A percentile compares a stretch with the other conserved stretches of the same genome.
Conservation (phyloP, 2,329 filamentous ascomycete genomes). For the Leptographium galeiforme region DNA sequence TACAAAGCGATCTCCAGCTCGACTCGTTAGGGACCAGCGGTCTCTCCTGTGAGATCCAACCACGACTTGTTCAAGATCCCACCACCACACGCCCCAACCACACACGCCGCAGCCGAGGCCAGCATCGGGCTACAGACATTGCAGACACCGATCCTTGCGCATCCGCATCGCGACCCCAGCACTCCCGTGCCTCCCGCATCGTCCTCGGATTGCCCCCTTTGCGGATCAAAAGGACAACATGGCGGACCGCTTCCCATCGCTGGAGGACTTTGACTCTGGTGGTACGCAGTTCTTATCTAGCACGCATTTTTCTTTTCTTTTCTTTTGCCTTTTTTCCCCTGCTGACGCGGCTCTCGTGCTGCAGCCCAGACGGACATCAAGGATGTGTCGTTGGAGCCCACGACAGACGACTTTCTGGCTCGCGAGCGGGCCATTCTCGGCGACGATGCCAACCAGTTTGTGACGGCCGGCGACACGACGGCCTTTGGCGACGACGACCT, state of each 20-base stretch:
- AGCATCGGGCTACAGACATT: background rate
- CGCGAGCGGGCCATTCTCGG: constrained; percentile 84
- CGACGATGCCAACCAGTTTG: constrained; percentile 86
- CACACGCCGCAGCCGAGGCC: background rate
- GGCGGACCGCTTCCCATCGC: constrained; percentile 67
- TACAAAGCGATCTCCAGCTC: background rate
- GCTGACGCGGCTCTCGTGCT: constrained; percentile 6
- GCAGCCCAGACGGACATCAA: constrained; percentile 56
- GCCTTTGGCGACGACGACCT: constrained; percentile 44
- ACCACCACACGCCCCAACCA: background rate
- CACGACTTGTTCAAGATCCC: background rate
- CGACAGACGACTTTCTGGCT: constrained; percentile 73
- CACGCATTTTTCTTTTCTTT: constrained; percentile 9
- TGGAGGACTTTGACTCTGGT: constrained; percentile 63
- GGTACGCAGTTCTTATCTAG: too few relatives aligned
- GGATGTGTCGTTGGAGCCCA: constrained; percentile 42
- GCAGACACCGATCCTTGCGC: background rate
- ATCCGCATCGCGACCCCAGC: background rate
- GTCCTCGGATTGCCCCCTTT: background rate
- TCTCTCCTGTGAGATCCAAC: background rate
- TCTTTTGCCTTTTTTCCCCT: background rate
- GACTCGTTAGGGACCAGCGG: background rate
- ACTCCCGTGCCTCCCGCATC: background rate
- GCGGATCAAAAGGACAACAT: constrained; percentile 22
- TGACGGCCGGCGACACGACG: constrained; percentile 51